Conservation (phyloP, 2,329 filamentous ascomycete species). For the Camillea tinctor region DNA sequence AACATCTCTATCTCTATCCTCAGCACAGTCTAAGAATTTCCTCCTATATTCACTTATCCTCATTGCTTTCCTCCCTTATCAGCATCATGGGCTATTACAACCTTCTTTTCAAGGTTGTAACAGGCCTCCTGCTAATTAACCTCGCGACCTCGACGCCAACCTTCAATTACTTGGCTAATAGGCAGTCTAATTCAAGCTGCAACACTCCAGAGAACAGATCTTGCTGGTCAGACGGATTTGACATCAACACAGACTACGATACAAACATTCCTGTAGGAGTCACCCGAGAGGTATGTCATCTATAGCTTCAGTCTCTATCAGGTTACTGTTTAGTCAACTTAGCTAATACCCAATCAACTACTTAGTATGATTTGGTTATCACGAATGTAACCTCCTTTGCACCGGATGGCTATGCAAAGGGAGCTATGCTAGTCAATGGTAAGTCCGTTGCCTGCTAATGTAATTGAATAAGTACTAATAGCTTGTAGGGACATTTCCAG, state of each 20-base stretch:
- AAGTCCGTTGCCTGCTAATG: not conserved
- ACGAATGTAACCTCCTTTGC: constrained; percentile 2
- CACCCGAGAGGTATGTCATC: not conserved
- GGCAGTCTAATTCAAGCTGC: constrained; percentile 1
- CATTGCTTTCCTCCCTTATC: not conserved
- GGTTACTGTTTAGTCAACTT: not conserved
- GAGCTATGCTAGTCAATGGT: constrained; percentile 2
- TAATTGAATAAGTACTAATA: not conserved
- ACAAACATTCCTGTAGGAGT: not conserved
- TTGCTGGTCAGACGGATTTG: not conserved
- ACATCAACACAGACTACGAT: not conserved
- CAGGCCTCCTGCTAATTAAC: not conserved
- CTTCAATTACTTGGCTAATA: not conserved
- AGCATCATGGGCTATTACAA: not conserved
- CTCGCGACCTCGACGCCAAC: not conserved
- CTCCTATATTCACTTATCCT: not conserved
- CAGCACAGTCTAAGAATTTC: not conserved
- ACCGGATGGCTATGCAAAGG: not conserved
- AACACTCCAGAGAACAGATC: not conserved
- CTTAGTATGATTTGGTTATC: not conserved
- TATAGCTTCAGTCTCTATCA: not conserved
- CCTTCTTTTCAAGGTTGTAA: not conserved
- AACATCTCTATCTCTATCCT: not conserved
- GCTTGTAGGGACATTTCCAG: not conserved
- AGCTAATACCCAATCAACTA: not conserved